phyloP scores from a whole-genome alignment of 1,139 yeast genomes.

The Blastobotrys proliferans region DNA sequence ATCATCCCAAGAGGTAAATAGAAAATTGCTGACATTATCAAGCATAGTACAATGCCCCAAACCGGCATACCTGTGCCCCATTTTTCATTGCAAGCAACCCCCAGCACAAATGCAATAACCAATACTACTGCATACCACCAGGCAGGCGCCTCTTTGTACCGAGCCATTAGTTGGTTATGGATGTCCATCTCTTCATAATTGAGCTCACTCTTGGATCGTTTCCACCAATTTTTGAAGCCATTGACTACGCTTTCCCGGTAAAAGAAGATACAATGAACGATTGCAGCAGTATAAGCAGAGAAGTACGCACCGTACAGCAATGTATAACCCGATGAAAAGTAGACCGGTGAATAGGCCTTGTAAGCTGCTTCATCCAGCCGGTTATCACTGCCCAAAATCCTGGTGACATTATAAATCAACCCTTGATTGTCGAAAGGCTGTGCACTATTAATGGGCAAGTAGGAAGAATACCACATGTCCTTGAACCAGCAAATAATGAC shows the following conservation, averaged over 20 bases:
- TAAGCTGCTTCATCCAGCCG: conserved; percentile 35
- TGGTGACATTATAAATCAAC: conserved; percentile 38
- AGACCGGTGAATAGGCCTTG: conserved; percentile 45
- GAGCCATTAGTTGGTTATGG: conserved; percentile 42
- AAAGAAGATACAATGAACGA: conserved; percentile 23
- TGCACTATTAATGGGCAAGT: conserved; percentile 50
- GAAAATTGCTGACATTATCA: background rate
- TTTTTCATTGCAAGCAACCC: background rate
- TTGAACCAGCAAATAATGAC: conserved; percentile 42
- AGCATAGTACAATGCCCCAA: background rate
- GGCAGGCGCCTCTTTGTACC: conserved; percentile 58
- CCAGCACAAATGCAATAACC: conserved; percentile 24
- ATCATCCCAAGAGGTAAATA: background rate
- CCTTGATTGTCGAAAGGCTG: conserved; percentile 47
- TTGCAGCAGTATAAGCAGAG: conserved; percentile 27
- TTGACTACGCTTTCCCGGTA: conserved; percentile 14
- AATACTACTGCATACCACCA: conserved; percentile 51
- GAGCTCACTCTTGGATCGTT: conserved; percentile 17
- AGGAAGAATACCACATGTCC: conserved; percentile 49
- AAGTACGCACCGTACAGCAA: conserved; percentile 38
- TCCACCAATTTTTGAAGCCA: conserved; percentile 19
- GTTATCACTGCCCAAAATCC: conserved; percentile 28
- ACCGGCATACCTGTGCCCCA: conserved; percentile 3
- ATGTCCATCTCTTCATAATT: conserved; percentile 45
- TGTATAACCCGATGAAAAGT: conserved; percentile 37